Evolutionary conservation across 2,329 filamentous ascomycete species (phyloP), one percentile per base, ranked within the genome.

Genomic region (Hymenoscyphus repandus): DNA sequence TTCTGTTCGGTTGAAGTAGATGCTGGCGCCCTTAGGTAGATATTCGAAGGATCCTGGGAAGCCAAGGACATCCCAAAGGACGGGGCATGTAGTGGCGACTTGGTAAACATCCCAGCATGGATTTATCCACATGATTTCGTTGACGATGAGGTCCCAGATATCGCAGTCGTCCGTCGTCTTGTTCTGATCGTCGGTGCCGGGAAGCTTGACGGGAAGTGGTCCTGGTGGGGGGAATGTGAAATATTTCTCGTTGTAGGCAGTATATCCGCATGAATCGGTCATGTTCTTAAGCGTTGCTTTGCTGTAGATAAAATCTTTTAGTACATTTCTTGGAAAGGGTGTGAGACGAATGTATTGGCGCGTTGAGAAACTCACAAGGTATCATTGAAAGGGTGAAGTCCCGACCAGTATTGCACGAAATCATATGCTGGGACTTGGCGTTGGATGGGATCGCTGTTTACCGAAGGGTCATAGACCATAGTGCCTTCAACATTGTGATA

Each of bases 101-200:
- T 86, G 79, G 69, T 92, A 93, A 10, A 88, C 72, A 65, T 90
- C 82, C 69, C 86, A 95, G 72, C 89, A 93, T 0, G 88, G 88
- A 69, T 93, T 93, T 32, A 80, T 67, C 1, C 71, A 62, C 4
- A 72, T 55, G 6, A 77, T 76, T 30, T 80, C 83, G 0, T 72
- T 58, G 59, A 71, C 72, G 30, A 88, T 77, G 18, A 76, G 70
- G 51, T 75, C 66, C 60, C 77, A 86, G 17, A 88, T 61, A 45
- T 74, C 72, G 64, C 87, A 91, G 3, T 72, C 75, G 0, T 69
- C 62, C 0, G 69, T 69, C 33, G 61, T 61, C 0, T 40, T 57
- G 20, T 63, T 65, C 37, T 69, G 58, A 22, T 70, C 66, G 45
- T 70, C 66, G 18, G 66, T 65, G 53, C 76, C 75, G 5, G 80